Evolutionary conservation across 805 yeast species (phyloP).

Genomic region (Dipodascopsis tothii): DNA sequence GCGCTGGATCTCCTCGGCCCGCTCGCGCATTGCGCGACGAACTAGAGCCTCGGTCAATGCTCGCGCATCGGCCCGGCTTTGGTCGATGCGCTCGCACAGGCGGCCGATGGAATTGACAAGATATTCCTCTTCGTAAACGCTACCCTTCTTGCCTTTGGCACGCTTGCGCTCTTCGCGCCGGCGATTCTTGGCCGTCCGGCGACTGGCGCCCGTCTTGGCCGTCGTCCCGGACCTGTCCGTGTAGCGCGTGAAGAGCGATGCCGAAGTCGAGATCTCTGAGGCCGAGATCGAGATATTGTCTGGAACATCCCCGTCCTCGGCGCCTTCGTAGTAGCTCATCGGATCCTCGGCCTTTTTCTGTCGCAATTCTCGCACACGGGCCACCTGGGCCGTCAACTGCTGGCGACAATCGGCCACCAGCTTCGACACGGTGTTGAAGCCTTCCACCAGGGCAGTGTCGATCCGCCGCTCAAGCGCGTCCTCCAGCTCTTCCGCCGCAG

Average conservation of each 20-base stretch:
- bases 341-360: slow-evolving; percentile 79
- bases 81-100: slow-evolving; percentile 69
- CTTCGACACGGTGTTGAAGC: slow-evolving; percentile 81
- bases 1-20: slow-evolving; percentile 74
- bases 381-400: slow-evolving; percentile 76
- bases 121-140: slow-evolving; percentile 94
- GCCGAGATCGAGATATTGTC: slow-evolving; percentile 94
- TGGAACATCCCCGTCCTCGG: slow-evolving; percentile 61
- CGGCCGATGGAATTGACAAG: slow-evolving; percentile 82
- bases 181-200: slow-evolving; percentile 84
- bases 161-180: slow-evolving; percentile 92
- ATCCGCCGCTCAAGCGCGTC: slow-evolving; percentile 49
- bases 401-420: slow-evolving; percentile 86
- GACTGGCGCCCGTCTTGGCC: slow-evolving; percentile 91
- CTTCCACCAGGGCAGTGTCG: slow-evolving; percentile 74
- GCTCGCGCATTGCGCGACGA: slow-evolving; percentile 64
- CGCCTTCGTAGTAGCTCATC: slow-evolving; percentile 69
- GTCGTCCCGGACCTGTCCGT: slow-evolving; percentile 95
- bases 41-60: slow-evolving; percentile 67
- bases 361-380: slow-evolving; percentile 76
- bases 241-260: slow-evolving; percentile 84
- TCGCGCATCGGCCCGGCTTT: slow-evolving; percentile 66
- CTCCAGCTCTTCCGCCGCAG: too few species aligned
- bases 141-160: slow-evolving; percentile 96
- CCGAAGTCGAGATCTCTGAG: slow-evolving; percentile 72